Base-by-base conservation (phyloP, 495 filamentous ascomycete species). In the Podospora australis region DNA sequence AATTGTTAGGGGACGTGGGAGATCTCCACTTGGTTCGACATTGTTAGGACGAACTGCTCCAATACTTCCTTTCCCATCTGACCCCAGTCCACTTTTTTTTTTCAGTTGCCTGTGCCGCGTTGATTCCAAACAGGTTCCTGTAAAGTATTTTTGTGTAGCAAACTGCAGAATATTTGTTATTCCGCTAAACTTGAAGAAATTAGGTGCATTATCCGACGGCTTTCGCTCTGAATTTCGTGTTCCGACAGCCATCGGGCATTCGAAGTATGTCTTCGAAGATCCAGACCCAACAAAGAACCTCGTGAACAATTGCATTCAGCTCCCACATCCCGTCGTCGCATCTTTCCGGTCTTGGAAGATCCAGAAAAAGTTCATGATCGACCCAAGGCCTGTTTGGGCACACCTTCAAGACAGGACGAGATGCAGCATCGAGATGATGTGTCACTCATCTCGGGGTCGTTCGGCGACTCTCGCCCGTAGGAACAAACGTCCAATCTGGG, bases 131-230 rank as follows among this genome's bases (percentile, higher is more conserved):
- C n/a, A n/a, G n/a, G n/a, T n/a, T n/a, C n/a, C 32, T 36, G 32
- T 36, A 14, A 3, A 36, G 32, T 17, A 36, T 36, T 36, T 36
- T n/a, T n/a, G n/a, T n/a, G n/a, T n/a, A n/a, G n/a, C n/a, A n/a
- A n/a, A n/a, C n/a, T n/a, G n/a, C n/a, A n/a, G n/a, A n/a, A n/a
- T n/a, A n/a, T n/a, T n/a, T n/a, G n/a, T n/a, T n/a, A n/a, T n/a
- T n/a, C n/a, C n/a, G n/a, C n/a, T n/a, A n/a, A n/a, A n/a, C n/a
- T n/a, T n/a, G 5, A 36, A 5, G 20, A 23, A 19, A 39, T 29
- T 54, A 56, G 59, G 59, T 62, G 59, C 59, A 53, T 53, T 59
- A 62, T 57, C 59, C 59, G 59, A 62, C 34, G 51, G 45, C 17
- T 7, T 21, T 11, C 4, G 17, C 16, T 26, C 44, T 46, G 20